These are phyloP conservation scores for Alternaria metachromatica DNA, from an alignment of 2,329 filamentous ascomycete species.

Conservation along the genomic window DNA sequence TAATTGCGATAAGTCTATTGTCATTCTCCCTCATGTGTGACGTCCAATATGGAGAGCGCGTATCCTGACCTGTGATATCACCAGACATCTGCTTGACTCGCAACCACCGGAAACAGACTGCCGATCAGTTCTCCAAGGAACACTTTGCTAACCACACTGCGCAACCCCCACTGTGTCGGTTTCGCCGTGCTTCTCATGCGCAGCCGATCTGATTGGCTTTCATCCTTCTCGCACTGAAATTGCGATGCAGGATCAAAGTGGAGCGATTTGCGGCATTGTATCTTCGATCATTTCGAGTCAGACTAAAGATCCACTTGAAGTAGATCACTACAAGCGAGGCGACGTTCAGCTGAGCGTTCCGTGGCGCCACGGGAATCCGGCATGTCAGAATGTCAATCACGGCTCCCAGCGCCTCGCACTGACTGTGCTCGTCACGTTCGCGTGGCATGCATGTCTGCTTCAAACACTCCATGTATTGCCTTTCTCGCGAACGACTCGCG, in stretches of 20 bases:
- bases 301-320: background rate
- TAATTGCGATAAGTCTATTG: background rate
- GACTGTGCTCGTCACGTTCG: background rate
- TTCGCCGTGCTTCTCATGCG: background rate
- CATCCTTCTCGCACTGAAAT: background rate
- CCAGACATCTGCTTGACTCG: background rate
- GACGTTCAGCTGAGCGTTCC: background rate
- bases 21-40: background rate
- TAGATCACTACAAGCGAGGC: background rate
- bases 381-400: background rate
- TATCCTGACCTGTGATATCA: background rate
- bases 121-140: background rate
- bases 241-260: background rate
- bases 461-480: background rate
- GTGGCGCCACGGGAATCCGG: background rate
- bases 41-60: background rate
- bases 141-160: background rate
- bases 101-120: background rate
- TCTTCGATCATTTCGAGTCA: background rate
- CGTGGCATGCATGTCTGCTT: background rate
- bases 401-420: background rate
- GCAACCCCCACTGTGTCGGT: conserved; percentile 2
- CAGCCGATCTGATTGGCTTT: background rate
- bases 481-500: background rate
- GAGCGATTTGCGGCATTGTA: background rate